phyloP scores from a whole-genome alignment of 225 moss, liverwort and hornwort species.

The Polytrichum formosum region DNA sequence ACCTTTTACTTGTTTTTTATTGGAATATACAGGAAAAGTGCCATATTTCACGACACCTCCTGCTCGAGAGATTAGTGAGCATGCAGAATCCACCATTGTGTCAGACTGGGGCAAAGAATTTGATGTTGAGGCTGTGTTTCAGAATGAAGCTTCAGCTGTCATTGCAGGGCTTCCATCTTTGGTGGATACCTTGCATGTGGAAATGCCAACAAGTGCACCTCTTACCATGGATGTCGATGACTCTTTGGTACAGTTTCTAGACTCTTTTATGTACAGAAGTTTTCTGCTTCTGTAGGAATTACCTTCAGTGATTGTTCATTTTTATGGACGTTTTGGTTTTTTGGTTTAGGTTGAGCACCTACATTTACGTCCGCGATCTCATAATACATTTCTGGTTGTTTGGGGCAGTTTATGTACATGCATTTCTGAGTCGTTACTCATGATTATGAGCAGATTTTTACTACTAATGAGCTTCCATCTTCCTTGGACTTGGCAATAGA shows the following conservation, averaged over 20 bases:
- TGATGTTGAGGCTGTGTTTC: conserved; percentile 60
- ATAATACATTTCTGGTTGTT: too few species aligned
- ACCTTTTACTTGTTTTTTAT: too few species aligned
- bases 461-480: too few species aligned
- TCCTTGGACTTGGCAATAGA: too few species aligned
- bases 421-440: too few species aligned
- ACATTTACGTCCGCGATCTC: too few species aligned
- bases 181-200: conserved; percentile 56
- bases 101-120: conserved; percentile 83
- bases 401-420: too few species aligned
- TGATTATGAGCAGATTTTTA: too few species aligned
- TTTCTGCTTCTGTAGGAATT: too few species aligned
- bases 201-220: conserved; percentile 59
- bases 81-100: conserved; percentile 73
- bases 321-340: too few species aligned
- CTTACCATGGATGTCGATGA: conserved; percentile 64
- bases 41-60: conserved; percentile 70
- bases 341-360: too few species aligned
- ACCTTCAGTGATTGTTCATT: too few species aligned
- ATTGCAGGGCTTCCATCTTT: conserved; percentile 70
- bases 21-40: conserved; percentile 59
- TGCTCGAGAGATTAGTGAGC: conserved; percentile 34
- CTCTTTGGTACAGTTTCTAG: conserved; percentile 31
- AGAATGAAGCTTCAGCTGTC: conserved; percentile 66
- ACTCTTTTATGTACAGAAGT: neutral